Conservation (phyloP, 176 grass and related monocot species). For the Triticum dicoccoides region DNA sequence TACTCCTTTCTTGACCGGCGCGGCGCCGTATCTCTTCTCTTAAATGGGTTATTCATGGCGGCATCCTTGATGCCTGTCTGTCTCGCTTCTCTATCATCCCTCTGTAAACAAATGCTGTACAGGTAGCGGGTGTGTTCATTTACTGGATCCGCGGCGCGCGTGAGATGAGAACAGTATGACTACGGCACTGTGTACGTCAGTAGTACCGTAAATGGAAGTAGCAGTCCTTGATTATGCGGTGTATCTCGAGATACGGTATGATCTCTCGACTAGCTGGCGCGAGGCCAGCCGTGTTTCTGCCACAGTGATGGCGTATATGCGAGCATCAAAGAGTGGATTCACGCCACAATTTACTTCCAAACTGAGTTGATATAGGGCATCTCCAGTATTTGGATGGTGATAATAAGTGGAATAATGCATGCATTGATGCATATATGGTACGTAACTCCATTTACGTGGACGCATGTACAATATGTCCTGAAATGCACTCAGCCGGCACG, state of each 20-base stretch:
- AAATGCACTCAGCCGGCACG: background rate
- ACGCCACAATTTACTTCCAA: constrained; percentile 12
- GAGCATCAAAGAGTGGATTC: background rate
- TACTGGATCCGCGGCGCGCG: background rate
- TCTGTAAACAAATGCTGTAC: background rate
- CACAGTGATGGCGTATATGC: background rate
- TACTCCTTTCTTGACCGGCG: constrained; percentile 10
- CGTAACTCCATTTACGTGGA: background rate
- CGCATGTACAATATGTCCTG: background rate
- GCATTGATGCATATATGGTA: background rate
- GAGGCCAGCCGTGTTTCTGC: background rate
- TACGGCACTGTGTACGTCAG: background rate
- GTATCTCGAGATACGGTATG: background rate
- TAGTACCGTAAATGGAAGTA: background rate
- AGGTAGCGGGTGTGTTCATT: background rate
- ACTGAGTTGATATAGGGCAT: background rate
- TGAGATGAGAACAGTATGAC: background rate
- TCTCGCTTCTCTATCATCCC: background rate
- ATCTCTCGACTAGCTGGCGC: background rate
- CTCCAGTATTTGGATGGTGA: background rate
- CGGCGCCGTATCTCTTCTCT: constrained; percentile 1
- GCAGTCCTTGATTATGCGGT: background rate
- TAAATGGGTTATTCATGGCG: background rate
- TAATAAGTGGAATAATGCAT: background rate
- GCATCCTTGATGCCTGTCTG: background rate